phyloP scores from a whole-genome alignment of 192 early-diverging fungal genomes.

The Backusella parvicylindrica region DNA sequence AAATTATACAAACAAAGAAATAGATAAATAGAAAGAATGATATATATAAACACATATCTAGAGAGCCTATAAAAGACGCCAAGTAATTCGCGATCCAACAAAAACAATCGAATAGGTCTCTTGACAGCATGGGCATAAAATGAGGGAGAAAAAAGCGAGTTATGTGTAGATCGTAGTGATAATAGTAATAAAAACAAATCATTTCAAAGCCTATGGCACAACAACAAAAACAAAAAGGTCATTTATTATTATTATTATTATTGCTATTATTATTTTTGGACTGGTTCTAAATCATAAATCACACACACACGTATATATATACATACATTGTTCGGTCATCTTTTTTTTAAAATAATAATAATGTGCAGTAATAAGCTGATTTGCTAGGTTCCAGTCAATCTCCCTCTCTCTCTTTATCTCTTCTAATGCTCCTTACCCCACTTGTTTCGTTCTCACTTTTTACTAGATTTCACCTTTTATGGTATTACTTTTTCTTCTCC shows the following conservation, averaged over 20 bases:
- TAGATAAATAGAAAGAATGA: neutral
- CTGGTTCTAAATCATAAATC: neutral
- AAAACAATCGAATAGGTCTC: neutral
- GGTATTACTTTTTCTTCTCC: neutral
- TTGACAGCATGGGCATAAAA: constrained; percentile 6
- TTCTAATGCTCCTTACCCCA: neutral
- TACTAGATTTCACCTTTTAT: neutral
- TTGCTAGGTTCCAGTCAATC: neutral
- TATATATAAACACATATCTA: no score
- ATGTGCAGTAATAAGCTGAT: neutral
- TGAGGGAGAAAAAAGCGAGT: neutral
- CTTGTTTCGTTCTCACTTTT: neutral
- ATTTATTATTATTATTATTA: no score
- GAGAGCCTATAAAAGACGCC: neutral
- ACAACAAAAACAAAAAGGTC: neutral
- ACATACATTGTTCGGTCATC: neutral
- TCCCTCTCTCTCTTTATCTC: neutral
- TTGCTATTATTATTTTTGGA: neutral
- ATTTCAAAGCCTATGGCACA: neutral
- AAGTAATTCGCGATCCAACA: neutral
- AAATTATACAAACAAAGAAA: neutral
- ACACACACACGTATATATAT: no score
- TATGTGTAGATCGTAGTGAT: constrained; percentile 1
- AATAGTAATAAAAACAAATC: neutral
- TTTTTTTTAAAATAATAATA: neutral